Base-by-base conservation (phyloP, 768 basidiomycete species). In the Leccinum boreale region DNA sequence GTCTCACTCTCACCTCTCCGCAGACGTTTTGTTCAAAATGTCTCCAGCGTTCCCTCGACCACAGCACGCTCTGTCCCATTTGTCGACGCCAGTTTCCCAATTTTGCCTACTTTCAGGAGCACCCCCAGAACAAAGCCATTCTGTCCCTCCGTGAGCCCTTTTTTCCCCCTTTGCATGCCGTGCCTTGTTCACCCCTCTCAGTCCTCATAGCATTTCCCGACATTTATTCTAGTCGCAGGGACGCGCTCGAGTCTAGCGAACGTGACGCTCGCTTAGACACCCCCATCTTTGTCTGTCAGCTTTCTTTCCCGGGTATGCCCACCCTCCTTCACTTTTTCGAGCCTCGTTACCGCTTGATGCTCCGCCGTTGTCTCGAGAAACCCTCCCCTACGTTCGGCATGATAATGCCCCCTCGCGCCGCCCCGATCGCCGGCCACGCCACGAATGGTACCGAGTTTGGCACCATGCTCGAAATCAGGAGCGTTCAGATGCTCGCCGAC, bases 321-420 rank as follows among this genome's bases (percentile, higher is more conserved):
- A 94, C 89, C 49, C 79, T 89, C 55, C 77, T 98, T 15, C 94
- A 97, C 72, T 87, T 98, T 67, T 98, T 92, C 69, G 96, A 98
- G 71, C 96, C 96, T 0, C 81, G 91, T 65, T 95, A 98, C 71
- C 88, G 96, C 7, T 81, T 98, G 52, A 98, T 98, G 96, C 87
- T 98, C 54, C 89, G 96, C 23, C 86, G 96, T n/a, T 94, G 90
- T 70, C 86, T 98, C 57, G 87, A 92, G 65, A 84, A 81, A 15
- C 77, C 83, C 5, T 76, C 76, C 45, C 91, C 91, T n/a, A 78
- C 80, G 23, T 97, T 98, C 72, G 96, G 96, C 36, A 98, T 98
- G 92, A 82, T 97, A 66, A 86, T 96, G 76, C 86, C 90, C 14
- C 78, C 82, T 21, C 69, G 75, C 23, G 73, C 77, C 1, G 69